Evolutionary conservation across 225 moss, liverwort and hornwort genomes (phyloP), one percentile per base, ranked within the genome.

Genomic region (Physcomitrium patens): DNA sequence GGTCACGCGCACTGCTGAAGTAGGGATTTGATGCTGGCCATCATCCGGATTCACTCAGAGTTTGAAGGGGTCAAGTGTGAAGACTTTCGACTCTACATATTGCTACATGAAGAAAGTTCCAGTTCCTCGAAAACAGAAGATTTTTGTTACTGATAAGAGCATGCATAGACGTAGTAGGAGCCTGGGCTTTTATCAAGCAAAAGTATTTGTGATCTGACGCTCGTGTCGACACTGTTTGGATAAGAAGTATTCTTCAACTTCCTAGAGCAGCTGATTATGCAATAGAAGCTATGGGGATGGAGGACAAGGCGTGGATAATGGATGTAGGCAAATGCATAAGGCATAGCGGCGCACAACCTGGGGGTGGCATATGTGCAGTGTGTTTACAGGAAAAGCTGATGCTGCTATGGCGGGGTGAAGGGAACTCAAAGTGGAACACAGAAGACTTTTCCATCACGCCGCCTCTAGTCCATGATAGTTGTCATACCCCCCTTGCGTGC

Each of bases 331-430:
- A 74, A 10, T 87, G 87, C 49, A 67, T 67, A 43, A 66, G 81
- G 41, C 87, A 87, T 59, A 79, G 69, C 26, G 87, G 84, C 67
- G 84, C 81, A 46, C 84, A 81, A 27, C 87, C 87, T 0, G 84
- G 87, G 19, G 87, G 84, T 11, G 84, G 87, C n/a, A 74, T 87
- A 48, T 87, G 87, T 63, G 87, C 84, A 19, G 62, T 71, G 6
- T 87, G 87, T 43, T 77, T 87, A 19, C 87, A 87, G 45, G 87
- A 87, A 79, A 77, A 74, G 37, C 64, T 87, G 15, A 26, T 75
- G 69, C 77, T 77, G 79, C 77, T 87, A 50, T 87, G 87, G 87
- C 79, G 87, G 12, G 87, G 87, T 10, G 84, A 87, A 77, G 87
- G 76, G 0, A 77, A 82, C 74, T 79, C 52, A 7, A 77, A 74